Percentiles rank a stretch among this genome's conserved stretches.
These are phyloP conservation scores for Paramecium tetraurelia DNA, from an alignment of 73 alveolate species.

Conservation along the genomic window DNA sequence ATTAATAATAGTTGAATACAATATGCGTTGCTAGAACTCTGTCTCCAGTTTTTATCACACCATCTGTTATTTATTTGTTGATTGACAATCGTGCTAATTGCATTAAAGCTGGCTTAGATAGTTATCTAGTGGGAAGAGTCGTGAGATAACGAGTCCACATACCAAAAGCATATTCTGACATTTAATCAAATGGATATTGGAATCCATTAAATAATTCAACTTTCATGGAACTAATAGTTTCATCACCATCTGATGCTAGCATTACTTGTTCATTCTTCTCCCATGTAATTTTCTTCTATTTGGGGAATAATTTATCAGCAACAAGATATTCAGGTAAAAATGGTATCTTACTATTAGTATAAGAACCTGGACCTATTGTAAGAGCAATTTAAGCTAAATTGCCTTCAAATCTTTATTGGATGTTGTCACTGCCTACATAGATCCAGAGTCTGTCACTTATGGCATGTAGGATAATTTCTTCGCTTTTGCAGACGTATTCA, in stretches of 20 bases:
- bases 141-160: constrained; percentile 38
- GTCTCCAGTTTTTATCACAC: constrained; percentile 1
- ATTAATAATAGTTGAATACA: background rate
- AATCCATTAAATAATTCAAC: constrained; percentile 31
- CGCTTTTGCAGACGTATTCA: background rate
- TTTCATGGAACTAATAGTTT: background rate
- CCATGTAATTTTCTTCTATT: background rate
- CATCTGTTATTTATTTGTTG: background rate
- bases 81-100: constrained; percentile 18
- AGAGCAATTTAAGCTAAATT: background rate
- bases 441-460: background rate
- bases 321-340: constrained; percentile 41
- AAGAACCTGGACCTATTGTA: constrained; percentile 27
- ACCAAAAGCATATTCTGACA: constrained; percentile 1
- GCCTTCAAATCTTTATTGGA: constrained; percentile 19
- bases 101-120: background rate
- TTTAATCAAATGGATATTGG: constrained; percentile 11
- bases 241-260: constrained; percentile 4
- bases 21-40: constrained; percentile 1
- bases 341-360: background rate
- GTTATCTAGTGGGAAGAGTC: background rate
- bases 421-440: constrained; percentile 4
- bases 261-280: background rate
- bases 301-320: constrained; percentile 21
- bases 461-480: background rate